Percentiles rank a stretch among this genome's conserved stretches.
Conservation (phyloP, 1,139 yeast genomes). For the Ogataea hybrid region DNA sequence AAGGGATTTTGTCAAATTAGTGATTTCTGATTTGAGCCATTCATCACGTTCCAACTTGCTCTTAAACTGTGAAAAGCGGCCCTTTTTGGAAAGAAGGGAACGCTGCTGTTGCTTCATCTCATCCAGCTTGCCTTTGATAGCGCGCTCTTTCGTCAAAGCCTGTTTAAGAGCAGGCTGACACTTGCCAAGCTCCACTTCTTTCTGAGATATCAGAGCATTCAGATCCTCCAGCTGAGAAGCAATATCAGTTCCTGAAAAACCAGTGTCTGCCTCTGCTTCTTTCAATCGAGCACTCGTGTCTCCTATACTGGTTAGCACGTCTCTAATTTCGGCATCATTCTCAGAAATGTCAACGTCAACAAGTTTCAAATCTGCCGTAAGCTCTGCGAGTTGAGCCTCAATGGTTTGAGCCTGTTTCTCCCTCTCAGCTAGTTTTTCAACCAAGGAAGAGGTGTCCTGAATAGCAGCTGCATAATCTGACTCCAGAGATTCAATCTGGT, state of each 20-base stretch:
- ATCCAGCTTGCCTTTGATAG: constrained; percentile 40
- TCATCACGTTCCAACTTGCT: constrained; percentile 58
- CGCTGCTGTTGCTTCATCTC: constrained; percentile 55
- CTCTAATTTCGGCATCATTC: constrained; percentile 45
- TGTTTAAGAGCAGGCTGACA: constrained; percentile 44
- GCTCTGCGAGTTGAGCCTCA: constrained; percentile 44
- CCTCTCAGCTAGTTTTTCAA: constrained; percentile 45
- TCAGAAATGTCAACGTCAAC: constrained; percentile 51
- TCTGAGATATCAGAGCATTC: constrained; percentile 38
- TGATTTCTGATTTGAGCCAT: constrained; percentile 61
- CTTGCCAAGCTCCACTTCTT: constrained; percentile 40
- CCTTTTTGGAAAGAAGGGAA: constrained; percentile 70
- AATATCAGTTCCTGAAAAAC: constrained; percentile 24
- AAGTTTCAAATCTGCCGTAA: constrained; percentile 44
- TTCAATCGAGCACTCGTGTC: constrained; percentile 32
- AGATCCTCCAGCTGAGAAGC: constrained; percentile 27
- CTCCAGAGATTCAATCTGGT: constrained; percentile 61
- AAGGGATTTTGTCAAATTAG: constrained; percentile 37
- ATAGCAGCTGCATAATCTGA: constrained; percentile 53
- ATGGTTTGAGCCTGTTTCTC: constrained; percentile 47
- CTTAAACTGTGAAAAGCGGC: constrained; percentile 61
- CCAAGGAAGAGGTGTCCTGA: constrained; percentile 43
- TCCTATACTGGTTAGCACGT: constrained; percentile 39
- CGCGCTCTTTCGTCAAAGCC: constrained; percentile 42
- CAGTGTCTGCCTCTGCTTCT: constrained; percentile 27